Evolutionary conservation across 2,329 filamentous ascomycete species (phyloP).

Genomic region (Alternaria hordeiaustralica): DNA sequence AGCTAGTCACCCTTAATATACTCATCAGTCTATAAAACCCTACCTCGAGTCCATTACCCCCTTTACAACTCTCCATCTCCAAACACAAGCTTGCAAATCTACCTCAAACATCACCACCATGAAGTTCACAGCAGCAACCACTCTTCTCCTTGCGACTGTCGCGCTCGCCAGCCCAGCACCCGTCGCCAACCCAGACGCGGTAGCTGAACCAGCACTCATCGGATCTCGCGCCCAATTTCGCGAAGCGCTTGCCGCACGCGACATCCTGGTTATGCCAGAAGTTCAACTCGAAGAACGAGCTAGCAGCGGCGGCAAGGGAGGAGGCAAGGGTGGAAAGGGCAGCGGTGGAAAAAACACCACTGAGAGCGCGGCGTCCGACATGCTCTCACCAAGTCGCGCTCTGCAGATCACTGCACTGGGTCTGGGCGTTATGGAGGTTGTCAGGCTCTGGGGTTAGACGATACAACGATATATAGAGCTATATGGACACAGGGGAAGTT

Average conservation of each 20-base stretch:
- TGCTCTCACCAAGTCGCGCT: constrained; percentile 25
- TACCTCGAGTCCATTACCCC: neutral
- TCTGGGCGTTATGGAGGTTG: constrained; percentile 32
- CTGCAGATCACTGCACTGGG: constrained; percentile 36
- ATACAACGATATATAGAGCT: too few relatives aligned
- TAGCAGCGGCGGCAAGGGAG: neutral
- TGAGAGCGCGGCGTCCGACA: constrained; percentile 26
- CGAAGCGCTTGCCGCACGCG: constrained; percentile 15
- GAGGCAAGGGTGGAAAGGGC: constrained; percentile 8
- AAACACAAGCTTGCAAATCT: neutral
- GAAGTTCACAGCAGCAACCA: constrained; percentile 31
- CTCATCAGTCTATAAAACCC: neutral
- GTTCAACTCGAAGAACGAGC: constrained; percentile 28
- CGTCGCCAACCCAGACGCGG: constrained; percentile 18
- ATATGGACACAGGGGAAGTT: too few relatives aligned
- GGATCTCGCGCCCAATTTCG: constrained; percentile 11
- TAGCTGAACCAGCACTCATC: constrained; percentile 2
- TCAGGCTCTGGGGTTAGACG: constrained; percentile 27
- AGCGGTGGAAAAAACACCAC: constrained; percentile 14
- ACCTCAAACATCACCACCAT: constrained; percentile 20
- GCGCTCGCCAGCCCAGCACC: constrained; percentile 39
- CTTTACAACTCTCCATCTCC: neutral
- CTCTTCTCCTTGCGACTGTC: constrained; percentile 34
- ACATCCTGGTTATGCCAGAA: constrained; percentile 14
- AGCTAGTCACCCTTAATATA: neutral